Evolutionary conservation across 1,284 basidiomycete species (phyloP), one percentile per base, ranked within the genome.

Genomic region (Naganishia cerealis): DNA sequence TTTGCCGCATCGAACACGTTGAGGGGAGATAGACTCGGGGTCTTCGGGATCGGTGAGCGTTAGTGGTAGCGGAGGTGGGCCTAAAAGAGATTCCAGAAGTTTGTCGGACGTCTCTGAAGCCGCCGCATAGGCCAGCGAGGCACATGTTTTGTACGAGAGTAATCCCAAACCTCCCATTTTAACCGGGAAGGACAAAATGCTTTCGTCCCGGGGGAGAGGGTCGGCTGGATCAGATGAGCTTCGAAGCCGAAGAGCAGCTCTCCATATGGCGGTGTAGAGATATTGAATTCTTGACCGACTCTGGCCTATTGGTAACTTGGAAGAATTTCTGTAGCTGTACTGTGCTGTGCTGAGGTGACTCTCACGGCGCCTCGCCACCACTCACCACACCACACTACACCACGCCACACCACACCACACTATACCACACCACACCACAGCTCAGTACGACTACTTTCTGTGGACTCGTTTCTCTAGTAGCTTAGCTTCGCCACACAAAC

Each of bases 81-180:
- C 59, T 3, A 50, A 33, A 3, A 54, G 48, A 2, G 61, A n/a
- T 21, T 13, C 36, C 24, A 67, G 58, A 15, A 62, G 40, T n/a
- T 61, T 38, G 40, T 67, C 67, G 24, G 67, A 59, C 16, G 58
- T 56, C 33, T 71, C 67, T 3, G 55, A 16, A 4, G 63, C 54
- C 4, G 70, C 70, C 0, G 57, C 58, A 38, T 38, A 50, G 21
- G 68, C 68, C 38, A 55, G 56, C 24, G 68, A 68, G 8, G 68
- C 66, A 39, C 53, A 55, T 6, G 59, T 42, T 21, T 46, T 24
- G 54, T 70, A 57, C 5, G 71, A 70, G 15, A 70, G 62, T 15
- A 71, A 46, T 15, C 71, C 68, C 0, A 71, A 6, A 1, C 71
- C 71, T 26, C 68, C 68, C 10, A 63, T 21, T 10, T 55, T 26